Base-by-base conservation (phyloP, 1,284 basidiomycete genomes). In the Leccinum subrobustum region DNA sequence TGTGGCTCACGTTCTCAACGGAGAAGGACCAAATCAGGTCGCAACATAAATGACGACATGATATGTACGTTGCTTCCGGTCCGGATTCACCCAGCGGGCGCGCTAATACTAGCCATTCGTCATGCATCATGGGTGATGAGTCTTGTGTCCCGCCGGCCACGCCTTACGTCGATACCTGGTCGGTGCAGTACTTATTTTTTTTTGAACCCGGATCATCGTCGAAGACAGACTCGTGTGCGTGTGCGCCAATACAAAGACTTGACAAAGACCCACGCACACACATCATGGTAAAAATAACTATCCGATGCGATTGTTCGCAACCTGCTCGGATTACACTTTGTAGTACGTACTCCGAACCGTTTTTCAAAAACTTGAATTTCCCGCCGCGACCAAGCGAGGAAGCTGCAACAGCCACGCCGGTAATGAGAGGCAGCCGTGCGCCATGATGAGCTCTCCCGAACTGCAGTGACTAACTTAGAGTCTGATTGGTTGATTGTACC, bases 1-100 rank as follows among this genome's bases (percentile, higher is more conserved):
- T 6, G 35, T 23, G 37, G n/a, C 23, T 57, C 52, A 68, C 65
- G 67, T 70, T 67, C 64, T 35, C 47, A 58, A 54, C 54, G 54
- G 53, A 23, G 33, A 37, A 39, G 37, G 61, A 20, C 3, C 20
- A 47, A 5, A 6, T 47, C 20, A 47, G 44, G 44, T 47, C 12
- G 18, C 18, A 11, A 47, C 42, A 47, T 47, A 12, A 47, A 6
- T 25, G 23, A 27, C 31, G 12, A 60, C 11, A 18, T n/a, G 20
- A 25, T 27, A 37, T 33, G n/a, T n/a, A 37, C 39, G 14, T n/a
- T 31, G 20, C 20, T 18, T 57, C 52, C 55, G 52, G 7, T 35
- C 37, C 58, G 65, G 53, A 54, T 16, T 4, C 11, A n/a, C 23
- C 16, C 47, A 44, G 5, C 12, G 48, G 12, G n/a, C 51, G 37